Evolutionary conservation across 805 yeast species (phyloP), one percentile per base, ranked within the genome.

Genomic region (Barnettozyma pratensis): DNA sequence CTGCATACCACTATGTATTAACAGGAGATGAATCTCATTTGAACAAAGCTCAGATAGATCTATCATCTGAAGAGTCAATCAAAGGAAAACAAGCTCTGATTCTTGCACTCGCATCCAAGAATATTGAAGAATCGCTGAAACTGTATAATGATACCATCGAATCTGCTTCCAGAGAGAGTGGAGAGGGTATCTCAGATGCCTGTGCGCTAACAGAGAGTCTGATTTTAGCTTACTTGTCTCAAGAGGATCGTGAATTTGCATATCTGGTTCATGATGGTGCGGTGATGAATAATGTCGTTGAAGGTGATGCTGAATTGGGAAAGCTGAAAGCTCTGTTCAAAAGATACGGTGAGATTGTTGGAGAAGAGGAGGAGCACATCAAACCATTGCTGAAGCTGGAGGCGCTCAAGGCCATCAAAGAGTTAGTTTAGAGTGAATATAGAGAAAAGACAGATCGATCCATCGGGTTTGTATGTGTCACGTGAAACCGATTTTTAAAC

Each of bases 191-290:
- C 11, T 75, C 82, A 0, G 68, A 71, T 3, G 59, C 72, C 12
- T 79, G 79, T 1, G 47, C 64, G 5, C 53, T 79, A 27, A 72
- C 79, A 1, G 80, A 80, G 52, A 62, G 80, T 3, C 56, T 80
- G 37, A 61, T 79, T 30, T 52, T 75, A 12, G 71, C 75, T 0
- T 68, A 60, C 47, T 59, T 80, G 36, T 68, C 70, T 25, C 67
- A 70, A 37, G 64, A 69, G 39, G 83, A 80, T 58, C 62, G 83
- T 39, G 79, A 76, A 50, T 79, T 80, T 61, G 82, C 83, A 0
- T 66, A 70, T 46, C 71, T 77, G 39, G 59, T 79, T 10, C 67
- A 71, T 51, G 81, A 78, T 39, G 77, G 76, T 53, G 76, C 79
- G 0, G 55, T 68, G 0, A 66, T 63, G 36, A 72, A 70, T 46